phyloP scores from a whole-genome alignment of 108 stramenopile species.

The Fragilaria crotonensis region DNA sequence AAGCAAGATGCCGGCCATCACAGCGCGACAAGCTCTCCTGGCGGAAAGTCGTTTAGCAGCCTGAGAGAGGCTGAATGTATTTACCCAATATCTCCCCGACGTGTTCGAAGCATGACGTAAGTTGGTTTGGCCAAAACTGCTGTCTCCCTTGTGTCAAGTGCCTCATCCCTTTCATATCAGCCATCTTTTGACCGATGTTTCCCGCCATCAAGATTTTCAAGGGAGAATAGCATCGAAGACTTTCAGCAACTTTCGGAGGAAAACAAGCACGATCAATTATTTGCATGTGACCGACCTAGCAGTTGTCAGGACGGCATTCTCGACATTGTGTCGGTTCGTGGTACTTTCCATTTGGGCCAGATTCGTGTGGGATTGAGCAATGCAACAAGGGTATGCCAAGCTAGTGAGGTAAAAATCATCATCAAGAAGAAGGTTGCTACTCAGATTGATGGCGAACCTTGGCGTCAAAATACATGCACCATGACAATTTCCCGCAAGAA shows the following conservation, averaged over 20 bases:
- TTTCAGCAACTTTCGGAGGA: constrained; percentile 12
- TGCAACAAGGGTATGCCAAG: constrained; percentile 73
- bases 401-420: constrained; percentile 55
- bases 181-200: no score
- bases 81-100: not conserved
- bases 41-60: not conserved
- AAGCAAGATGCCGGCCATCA: constrained; percentile 17
- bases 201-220: constrained; percentile 16
- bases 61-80: not conserved
- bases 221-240: constrained; percentile 54
- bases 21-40: not conserved
- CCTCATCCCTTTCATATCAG: no score
- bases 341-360: constrained; percentile 82
- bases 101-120: not conserved
- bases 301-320: constrained; percentile 83
- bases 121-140: no score
- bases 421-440: constrained; percentile 69
- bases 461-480: constrained; percentile 60
- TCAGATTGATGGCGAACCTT: constrained; percentile 89
- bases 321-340: constrained; percentile 79
- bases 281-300: constrained; percentile 52
- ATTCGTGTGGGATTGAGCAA: constrained; percentile 80
- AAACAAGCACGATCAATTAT: constrained; percentile 37
- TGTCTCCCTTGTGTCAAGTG: no score
- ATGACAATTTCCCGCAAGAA: constrained; percentile 50